phyloP scores from a whole-genome alignment of 176 grass and related monocot genomes.

The Zea luxurians region DNA sequence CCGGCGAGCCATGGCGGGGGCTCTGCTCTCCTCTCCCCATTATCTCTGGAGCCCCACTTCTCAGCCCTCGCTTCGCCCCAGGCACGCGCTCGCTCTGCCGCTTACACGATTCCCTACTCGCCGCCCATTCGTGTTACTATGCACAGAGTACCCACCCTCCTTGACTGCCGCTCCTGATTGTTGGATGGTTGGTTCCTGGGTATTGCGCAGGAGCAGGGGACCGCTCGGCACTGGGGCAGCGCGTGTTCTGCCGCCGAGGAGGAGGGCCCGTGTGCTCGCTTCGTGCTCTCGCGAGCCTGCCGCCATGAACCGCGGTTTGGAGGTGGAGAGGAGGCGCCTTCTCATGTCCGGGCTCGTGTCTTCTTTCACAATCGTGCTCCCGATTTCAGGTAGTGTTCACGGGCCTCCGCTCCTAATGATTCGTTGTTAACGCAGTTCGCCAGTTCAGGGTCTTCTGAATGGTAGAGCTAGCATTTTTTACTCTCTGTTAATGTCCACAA shows the following conservation, averaged over 20 bases:
- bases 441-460: not conserved
- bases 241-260: not conserved
- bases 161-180: conserved; percentile 15
- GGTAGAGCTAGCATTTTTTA: not conserved
- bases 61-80: conserved; percentile 22
- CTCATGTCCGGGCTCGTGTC: conserved; percentile 59
- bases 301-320: conserved; percentile 28
- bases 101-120: not conserved
- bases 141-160: not conserved
- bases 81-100: conserved; percentile 16
- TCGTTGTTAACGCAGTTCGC: not conserved
- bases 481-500: not conserved
- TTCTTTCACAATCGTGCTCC: conserved; percentile 50
- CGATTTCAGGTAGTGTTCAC: conserved; percentile 41
- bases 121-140: not conserved
- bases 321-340: conserved; percentile 67
- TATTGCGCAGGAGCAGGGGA: conserved; percentile 10
- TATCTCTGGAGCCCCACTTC: conserved; percentile 16
- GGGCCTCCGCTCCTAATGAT: not conserved
- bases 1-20: conserved; percentile 38
- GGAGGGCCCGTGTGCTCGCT: conserved; percentile 26
- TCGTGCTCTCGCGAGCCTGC: conserved; percentile 38
- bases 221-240: not conserved
- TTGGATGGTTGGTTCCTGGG: not conserved
- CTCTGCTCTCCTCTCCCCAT: conserved; percentile 48